These are phyloP conservation scores for Neophaeococcomyces aloes DNA, from an alignment of 2,329 filamentous ascomycete species.

Conservation along the genomic window DNA sequence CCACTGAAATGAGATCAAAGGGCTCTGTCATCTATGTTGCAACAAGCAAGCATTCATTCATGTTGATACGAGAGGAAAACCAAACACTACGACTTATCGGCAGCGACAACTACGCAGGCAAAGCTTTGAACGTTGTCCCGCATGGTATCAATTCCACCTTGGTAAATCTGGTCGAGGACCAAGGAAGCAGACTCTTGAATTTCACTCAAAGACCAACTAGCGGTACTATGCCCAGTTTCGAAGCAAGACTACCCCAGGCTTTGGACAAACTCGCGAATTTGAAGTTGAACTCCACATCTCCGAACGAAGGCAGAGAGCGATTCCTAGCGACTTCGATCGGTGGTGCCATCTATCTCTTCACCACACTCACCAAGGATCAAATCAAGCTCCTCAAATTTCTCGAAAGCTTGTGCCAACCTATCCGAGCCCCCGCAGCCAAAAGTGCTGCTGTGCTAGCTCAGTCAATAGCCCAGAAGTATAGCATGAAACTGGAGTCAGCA, in stretches of 20 bases:
- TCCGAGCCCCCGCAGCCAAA: constrained; percentile 23
- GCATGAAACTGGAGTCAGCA: background rate
- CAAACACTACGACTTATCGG: constrained; percentile 27
- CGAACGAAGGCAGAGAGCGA: constrained; percentile 23
- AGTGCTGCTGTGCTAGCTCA: constrained; percentile 7
- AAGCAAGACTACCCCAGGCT: constrained; percentile 15
- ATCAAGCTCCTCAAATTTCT: constrained; percentile 63
- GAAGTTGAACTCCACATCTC: background rate
- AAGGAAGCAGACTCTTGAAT: constrained; percentile 3
- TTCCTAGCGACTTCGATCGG: constrained; percentile 58
- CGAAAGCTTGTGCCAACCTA: constrained; percentile 53
- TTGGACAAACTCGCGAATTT: constrained; percentile 10
- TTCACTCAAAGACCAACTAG: background rate
- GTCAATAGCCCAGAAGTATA: background rate
- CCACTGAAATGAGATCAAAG: constrained; percentile 39
- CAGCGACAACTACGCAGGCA: constrained; percentile 23
- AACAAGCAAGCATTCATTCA: constrained; percentile 44
- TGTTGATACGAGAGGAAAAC: constrained; percentile 26
- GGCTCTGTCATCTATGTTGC: constrained; percentile 43
- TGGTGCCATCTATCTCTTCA: constrained; percentile 60
- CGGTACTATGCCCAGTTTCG: constrained; percentile 13
- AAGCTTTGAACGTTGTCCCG: constrained; percentile 12
- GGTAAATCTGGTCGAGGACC: constrained; percentile 1
- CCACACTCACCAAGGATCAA: constrained; percentile 50
- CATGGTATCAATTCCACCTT: constrained; percentile 6